Evolutionary conservation across 768 basidiomycete species (phyloP), one percentile per base, ranked within the genome.

Genomic region (Termitomyces sp.): DNA sequence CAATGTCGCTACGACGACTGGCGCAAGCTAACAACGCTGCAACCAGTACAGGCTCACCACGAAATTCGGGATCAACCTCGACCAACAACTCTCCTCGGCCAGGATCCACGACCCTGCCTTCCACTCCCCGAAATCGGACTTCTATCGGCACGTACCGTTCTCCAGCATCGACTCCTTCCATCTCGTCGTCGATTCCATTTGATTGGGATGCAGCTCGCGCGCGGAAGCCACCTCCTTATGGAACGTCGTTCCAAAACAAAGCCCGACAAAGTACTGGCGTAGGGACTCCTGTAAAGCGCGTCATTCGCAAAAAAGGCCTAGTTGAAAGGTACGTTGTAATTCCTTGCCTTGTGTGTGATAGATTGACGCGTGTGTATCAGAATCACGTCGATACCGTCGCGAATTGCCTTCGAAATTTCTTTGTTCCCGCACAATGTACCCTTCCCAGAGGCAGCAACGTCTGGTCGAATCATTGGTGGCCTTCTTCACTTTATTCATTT

Each of bases 151-250:
- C 78, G 65, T 71, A 85, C 70, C 77, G 86, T 44, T 88, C 82
- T 10, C 90, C 82, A 4, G 83, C 82, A 38, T 73, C 81, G 2
- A 85, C 87, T 0, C 85, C 89, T 4, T 93, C 91, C 3, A 77
- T 89, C 50, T 90, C 91, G 5, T 86, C 88, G 1, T 87, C 88
- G 7, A 71, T 80, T 9, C 88, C 91, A 0, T 94, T 94, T 66
- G 91, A 94, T 74, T 93, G 92, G 92, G 87, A 89, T 33, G 91
- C 92, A 0, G 92, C 86, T 13, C 79, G 87, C n/a, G 79, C 83
- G 0, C 77, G 82, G 52, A 79, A 78, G 61, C 86, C 89, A 4
- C 83, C 91, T 4, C 91, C 91, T 3, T 93, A 88, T 77, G 77
- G 76, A 3, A 85, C 86, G 0, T 89, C 89, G 2, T 68, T 78